Base-by-base conservation (phyloP, 148 eudicot genomes). In the Pharnaceum exiguum region DNA sequence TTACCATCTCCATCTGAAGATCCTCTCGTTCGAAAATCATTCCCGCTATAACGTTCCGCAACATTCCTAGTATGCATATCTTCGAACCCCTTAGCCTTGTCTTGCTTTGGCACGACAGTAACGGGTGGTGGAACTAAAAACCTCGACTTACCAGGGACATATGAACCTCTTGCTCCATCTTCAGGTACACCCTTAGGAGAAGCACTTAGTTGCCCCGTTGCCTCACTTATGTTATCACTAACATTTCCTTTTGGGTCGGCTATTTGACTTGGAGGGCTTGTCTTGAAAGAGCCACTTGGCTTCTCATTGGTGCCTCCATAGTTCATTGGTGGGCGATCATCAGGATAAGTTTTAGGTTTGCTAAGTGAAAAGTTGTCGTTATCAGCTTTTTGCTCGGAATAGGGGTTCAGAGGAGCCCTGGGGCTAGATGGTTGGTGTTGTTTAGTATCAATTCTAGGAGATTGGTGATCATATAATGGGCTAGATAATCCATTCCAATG, bases 31-130 rank as follows among this genome's bases (percentile, higher is more conserved):
- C 55, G 19, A 3, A 43, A 25, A 51, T 38, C 23, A 12, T 9
- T 10, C 35, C 46, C 59, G 15, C 73, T 67, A 16, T 69, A 63
- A 11, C 55, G 54, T 59, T 30, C 59, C 17, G 26, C 37, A 27
- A 37, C 74, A 16, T 59, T 67, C 23, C 19, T 49, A 35, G 47
- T 54, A 8, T 69, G 54, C 0, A 74, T 40, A 29, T 25, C n/a
- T 2, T 18, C 36, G 0, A 46, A n/a, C n/a, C 19, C 23, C 27
- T 12, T 26, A 17, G 18, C 29, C 2, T 46, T 8, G 28, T 57
- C 51, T 8, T 18, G 47, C 5, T 2, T 54, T 0, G 50, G 49
- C 12, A 17, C 15, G 15, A 28, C 10, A 0, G n/a, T n/a, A n/a
- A n/a, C n/a, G n/a, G 63, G 25, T n/a, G 28, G n/a, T 0, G 44